Evolutionary conservation across 2,329 filamentous ascomycete genomes (phyloP).

Genomic region (Colletotrichum incanum): DNA sequence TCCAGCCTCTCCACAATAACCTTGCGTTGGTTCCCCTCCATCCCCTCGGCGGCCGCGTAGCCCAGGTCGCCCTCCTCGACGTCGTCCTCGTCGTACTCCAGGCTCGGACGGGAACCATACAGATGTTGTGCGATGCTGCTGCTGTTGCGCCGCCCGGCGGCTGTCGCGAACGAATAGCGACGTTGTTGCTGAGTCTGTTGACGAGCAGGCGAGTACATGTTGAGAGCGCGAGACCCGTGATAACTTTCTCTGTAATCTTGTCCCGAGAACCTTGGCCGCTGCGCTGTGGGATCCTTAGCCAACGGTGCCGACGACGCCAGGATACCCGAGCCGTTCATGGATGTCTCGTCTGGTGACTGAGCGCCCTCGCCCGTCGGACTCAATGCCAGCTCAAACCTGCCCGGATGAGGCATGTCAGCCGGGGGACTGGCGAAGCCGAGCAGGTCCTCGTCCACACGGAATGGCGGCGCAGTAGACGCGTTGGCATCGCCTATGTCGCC

Average conservation of each 20-base stretch:
- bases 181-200: slow-evolving; percentile 61
- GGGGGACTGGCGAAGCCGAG: slow-evolving; percentile 76
- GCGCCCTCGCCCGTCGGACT: slow-evolving; percentile 59
- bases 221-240: slow-evolving; percentile 59
- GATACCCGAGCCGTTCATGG: slow-evolving; percentile 39
- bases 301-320: slow-evolving; percentile 33
- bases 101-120: slow-evolving; percentile 54
- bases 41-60: slow-evolving; percentile 93
- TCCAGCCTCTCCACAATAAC: slow-evolving; percentile 98
- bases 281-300: slow-evolving; percentile 26
- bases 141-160: slow-evolving; percentile 63
- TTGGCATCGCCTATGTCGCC: slow-evolving; percentile 83
- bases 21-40: slow-evolving; percentile 91
- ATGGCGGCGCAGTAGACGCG: slow-evolving; percentile 52
- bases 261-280: slow-evolving; percentile 37
- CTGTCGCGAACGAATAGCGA: slow-evolving; percentile 69
- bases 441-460: slow-evolving; percentile 72
- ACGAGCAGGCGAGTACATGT: slow-evolving; percentile 62
- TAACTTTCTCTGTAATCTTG: slow-evolving; percentile 48
- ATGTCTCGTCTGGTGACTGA: slow-evolving; percentile 56
- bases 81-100: slow-evolving; percentile 70
- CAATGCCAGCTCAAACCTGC: slow-evolving; percentile 79
- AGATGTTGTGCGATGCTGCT: slow-evolving; percentile 69
- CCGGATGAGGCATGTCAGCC: slow-evolving; percentile 80
- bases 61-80: slow-evolving; percentile 93